These are phyloP conservation scores for Rubroboletus pulcherrimus DNA, from an alignment of 768 basidiomycete genomes.

Conservation along the genomic window DNA sequence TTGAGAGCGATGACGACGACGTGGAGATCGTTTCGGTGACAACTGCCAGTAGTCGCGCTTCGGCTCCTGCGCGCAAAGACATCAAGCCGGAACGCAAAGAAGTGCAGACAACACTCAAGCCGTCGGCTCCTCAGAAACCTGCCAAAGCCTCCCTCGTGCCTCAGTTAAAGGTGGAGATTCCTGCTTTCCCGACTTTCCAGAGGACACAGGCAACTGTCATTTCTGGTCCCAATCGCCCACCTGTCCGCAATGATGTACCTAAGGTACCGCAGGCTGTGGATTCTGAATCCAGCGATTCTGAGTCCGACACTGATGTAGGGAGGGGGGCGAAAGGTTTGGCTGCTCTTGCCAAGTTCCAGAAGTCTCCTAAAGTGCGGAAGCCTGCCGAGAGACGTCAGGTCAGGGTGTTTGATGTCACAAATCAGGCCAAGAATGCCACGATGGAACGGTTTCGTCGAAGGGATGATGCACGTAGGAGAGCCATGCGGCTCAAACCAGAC, in stretches of 20 bases:
- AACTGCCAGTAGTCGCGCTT: constrained; percentile 11
- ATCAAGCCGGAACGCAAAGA: constrained; percentile 18
- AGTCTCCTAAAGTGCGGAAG: constrained; percentile 57
- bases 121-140: constrained; percentile 11
- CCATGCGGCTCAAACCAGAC: constrained; percentile 78
- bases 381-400: constrained; percentile 57
- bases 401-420: constrained; percentile 56
- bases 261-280: constrained; percentile 9
- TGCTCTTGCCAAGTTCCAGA: constrained; percentile 56
- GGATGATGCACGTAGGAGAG: constrained; percentile 57
- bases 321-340: constrained; percentile 43
- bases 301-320: constrained; percentile 45
- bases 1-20: constrained; percentile 61
- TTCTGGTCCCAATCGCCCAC: constrained; percentile 34
- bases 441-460: constrained; percentile 51
- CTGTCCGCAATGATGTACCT: constrained; percentile 6
- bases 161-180: constrained; percentile 35
- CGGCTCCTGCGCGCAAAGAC: constrained; percentile 9
- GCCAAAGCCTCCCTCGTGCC: constrained; percentile 17
- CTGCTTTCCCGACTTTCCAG: constrained; percentile 43
- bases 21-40: constrained; percentile 50
- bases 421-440: constrained; percentile 38
- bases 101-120: constrained; percentile 20
- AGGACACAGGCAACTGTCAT: constrained; percentile 27
- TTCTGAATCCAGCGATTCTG: constrained; percentile 43